Base-by-base conservation (phyloP, 2,329 filamentous ascomycete genomes). In the Clarireedia sp. region DNA sequence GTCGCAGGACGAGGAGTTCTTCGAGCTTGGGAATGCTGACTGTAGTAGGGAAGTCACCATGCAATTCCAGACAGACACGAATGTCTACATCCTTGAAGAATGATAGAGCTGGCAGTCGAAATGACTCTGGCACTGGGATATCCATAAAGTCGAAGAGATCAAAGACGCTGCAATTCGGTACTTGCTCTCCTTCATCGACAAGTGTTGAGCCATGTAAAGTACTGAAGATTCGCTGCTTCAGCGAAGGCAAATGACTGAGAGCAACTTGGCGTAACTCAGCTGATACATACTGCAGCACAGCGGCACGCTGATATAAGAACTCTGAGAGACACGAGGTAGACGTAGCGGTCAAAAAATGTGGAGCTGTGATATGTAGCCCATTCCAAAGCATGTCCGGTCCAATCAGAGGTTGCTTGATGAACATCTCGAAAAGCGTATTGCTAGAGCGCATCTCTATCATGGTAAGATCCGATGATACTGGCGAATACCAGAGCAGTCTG, bases 61-160 rank as follows among this genome's bases (percentile, higher is more conserved):
- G 80, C 26, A 80, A 74, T 55, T 82, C 80, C 10, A 81, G 68
- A 62, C 86, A 92, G 1, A 80, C 73, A 3, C 79, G 76, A 48
- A 95, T 72, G 61, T 91, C 83, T 23, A 95, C 69, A 43, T 84
- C 83, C 17, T 74, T 73, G 58, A 91, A 85, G 58, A 80, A 80
- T 41, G 75, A 72, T 19, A 87, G 73, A 19, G 87, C 72, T 2
- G 83, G 82, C 2, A 79, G 70, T 2, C 78, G 67, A 4, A 74
- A 69, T 44, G 72, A 64, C 12, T 70, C 66, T 56, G 70, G 69
- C 0, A 84, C 75, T 48, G 81, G 77, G 10, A 86, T 70, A 58
- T 88, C 84, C 57, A 94, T 80, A 65, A 97, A 97, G 71, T 99
- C 94, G 64, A 95, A 94, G 21, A 97, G 78, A 61, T 96, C 90